phyloP scores from a whole-genome alignment of 225 moss, liverwort and hornwort species.

The Rhytidiadelphus loreus region DNA sequence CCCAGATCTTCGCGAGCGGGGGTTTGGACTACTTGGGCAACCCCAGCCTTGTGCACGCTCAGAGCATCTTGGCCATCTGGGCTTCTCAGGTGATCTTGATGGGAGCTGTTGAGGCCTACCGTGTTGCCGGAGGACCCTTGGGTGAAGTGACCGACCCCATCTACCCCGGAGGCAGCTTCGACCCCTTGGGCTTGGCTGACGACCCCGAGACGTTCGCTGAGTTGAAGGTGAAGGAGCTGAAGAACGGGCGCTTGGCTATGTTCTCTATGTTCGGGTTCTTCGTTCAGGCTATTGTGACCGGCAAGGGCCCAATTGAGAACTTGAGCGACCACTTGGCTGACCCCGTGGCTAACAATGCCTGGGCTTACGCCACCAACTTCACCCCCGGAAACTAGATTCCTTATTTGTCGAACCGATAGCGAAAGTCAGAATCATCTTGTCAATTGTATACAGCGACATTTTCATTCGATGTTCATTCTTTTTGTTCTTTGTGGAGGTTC shows the following conservation, averaged over 20 bases:
- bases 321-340: constrained; percentile 37
- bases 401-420: not conserved
- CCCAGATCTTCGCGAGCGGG: constrained; percentile 12
- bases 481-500: not conserved
- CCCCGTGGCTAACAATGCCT: constrained; percentile 34
- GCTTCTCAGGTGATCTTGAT: constrained; percentile 11
- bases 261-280: constrained; percentile 24
- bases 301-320: constrained; percentile 43
- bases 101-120: not conserved
- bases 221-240: constrained; percentile 4
- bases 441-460: not conserved
- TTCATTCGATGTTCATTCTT: not conserved
- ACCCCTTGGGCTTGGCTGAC: not conserved
- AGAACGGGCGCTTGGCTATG: not conserved
- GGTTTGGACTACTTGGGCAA: not conserved
- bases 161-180: not conserved
- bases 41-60: constrained; percentile 36
- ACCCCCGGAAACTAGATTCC: constrained; percentile 22
- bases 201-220: not conserved
- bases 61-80: constrained; percentile 51
- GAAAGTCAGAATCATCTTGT: not conserved
- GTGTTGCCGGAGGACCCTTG: not conserved
- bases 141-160: constrained; percentile 3
- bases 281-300: constrained; percentile 53
- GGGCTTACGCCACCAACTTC: constrained; percentile 50